These are phyloP conservation scores for Sporisorium sorghi DNA, from an alignment of 1,284 basidiomycete species.

Conservation along the genomic window DNA sequence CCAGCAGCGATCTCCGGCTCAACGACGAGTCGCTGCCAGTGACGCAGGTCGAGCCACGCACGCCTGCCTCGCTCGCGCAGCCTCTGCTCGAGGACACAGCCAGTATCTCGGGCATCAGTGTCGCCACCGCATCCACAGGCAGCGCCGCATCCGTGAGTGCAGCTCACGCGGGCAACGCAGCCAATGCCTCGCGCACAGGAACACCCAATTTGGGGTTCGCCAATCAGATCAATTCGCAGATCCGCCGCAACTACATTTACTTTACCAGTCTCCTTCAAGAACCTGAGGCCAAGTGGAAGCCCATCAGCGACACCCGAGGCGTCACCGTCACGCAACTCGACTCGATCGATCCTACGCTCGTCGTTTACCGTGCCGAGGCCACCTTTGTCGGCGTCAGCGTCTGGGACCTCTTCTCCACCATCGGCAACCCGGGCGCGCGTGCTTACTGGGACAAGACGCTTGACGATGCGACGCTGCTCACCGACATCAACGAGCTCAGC, in stretches of 20 bases:
- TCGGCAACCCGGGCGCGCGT: constrained; percentile 84
- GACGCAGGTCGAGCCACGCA: constrained; percentile 27
- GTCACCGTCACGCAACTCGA: constrained; percentile 86
- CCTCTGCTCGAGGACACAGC: constrained; percentile 51
- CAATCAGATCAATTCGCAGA: constrained; percentile 77
- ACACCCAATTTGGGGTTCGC: constrained; percentile 43
- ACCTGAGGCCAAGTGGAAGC: constrained; percentile 96
- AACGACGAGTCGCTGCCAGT: constrained; percentile 50
- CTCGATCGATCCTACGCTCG: constrained; percentile 95
- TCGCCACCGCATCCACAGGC: constrained; percentile 47
- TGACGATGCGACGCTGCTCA: constrained; percentile 84
- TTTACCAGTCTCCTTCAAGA: constrained; percentile 97
- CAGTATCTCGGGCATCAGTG: constrained; percentile 55
- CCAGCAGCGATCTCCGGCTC: constrained; percentile 52
- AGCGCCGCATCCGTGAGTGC: constrained; percentile 32
- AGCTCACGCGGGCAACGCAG: constrained; percentile 14
- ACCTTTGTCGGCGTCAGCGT: constrained; percentile 95
- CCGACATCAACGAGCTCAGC: constrained; percentile 82
- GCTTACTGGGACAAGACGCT: constrained; percentile 89
- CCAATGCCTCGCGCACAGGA: constrained; percentile 75
- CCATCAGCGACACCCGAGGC: constrained; percentile 83
- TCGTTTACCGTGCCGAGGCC: constrained; percentile 95
- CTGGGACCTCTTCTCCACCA: constrained; percentile 93
- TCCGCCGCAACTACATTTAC: constrained; percentile 92
- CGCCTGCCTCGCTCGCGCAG: constrained; percentile 26